Conservation (phyloP, 2,329 filamentous ascomycete species). For the Ophiostoma populinum region DNA sequence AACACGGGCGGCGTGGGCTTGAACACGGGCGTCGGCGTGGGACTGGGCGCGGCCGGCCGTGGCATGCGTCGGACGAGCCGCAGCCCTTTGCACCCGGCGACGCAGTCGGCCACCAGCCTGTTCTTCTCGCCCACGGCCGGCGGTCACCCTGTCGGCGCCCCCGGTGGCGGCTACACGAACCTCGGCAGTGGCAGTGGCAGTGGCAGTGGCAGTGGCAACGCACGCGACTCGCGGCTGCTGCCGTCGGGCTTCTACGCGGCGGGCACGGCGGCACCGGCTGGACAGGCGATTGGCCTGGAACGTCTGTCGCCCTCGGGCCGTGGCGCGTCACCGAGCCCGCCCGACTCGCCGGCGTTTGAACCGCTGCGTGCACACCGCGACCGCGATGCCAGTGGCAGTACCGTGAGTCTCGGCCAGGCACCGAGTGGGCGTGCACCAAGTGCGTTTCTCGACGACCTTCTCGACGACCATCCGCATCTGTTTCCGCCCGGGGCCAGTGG, state of each 20-base stretch:
- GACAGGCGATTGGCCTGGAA: no score
- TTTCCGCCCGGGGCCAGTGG: slow-evolving; percentile 26
- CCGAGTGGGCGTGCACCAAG: slow-evolving; percentile 63
- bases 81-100: slow-evolving; percentile 33
- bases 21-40: no score
- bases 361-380: slow-evolving; percentile 20
- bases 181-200: slow-evolving; percentile 36
- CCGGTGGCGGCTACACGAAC: no score
- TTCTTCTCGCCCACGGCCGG: slow-evolving; percentile 95
- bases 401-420: slow-evolving; percentile 46
- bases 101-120: slow-evolving; percentile 50
- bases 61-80: slow-evolving; percentile 33
- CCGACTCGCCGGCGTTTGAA: slow-evolving; percentile 44
- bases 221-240: slow-evolving; percentile 63
- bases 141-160: no score
- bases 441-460: slow-evolving; percentile 76
- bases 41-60: no score
- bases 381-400: slow-evolving; percentile 41
- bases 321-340: no score
- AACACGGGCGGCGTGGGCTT: slow-evolving; percentile 11
- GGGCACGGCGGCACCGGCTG: slow-evolving; percentile 31
- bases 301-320: no score
- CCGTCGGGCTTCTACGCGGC: slow-evolving; percentile 85
- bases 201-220: slow-evolving; percentile 16
- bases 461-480: slow-evolving; percentile 51